Evolutionary conservation across 331 rosid species (phyloP).

Genomic region (Erythrophleum ivorense): DNA sequence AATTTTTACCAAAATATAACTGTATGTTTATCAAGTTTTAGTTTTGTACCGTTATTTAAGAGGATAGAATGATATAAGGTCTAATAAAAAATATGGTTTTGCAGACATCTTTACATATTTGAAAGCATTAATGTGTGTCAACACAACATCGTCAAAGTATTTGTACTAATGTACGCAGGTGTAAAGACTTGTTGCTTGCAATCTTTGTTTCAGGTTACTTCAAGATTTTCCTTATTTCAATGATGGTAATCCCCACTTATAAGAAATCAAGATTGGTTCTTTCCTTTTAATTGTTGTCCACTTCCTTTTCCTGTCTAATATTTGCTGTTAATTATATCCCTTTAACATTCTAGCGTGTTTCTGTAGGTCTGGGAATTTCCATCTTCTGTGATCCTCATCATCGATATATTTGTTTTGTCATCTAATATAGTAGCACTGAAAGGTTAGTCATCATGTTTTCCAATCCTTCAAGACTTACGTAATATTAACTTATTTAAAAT

Average conservation of each 20-base stretch:
- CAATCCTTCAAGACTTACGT: constrained; percentile 10
- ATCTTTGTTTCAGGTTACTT: constrained; percentile 85
- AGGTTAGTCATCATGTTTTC: constrained; percentile 53
- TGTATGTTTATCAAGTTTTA: neutral
- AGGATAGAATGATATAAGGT: constrained; percentile 11
- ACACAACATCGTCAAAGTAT: constrained; percentile 6
- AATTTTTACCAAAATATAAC: constrained; percentile 16
- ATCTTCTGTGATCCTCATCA: constrained; percentile 72
- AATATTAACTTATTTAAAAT: neutral
- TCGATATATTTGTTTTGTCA: constrained; percentile 81
- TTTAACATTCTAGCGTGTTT: constrained; percentile 36
- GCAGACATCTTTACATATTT: constrained; percentile 24
- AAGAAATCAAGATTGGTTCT: constrained; percentile 28
- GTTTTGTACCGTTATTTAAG: constrained; percentile 16
- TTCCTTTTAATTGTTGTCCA: constrained; percentile 20
- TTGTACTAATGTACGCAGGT: constrained; percentile 50
- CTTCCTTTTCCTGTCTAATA: constrained; percentile 9
- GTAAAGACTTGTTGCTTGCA: constrained; percentile 63
- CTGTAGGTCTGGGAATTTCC: constrained; percentile 93
- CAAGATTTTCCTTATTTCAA: constrained; percentile 81
- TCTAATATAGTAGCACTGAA: constrained; percentile 81
- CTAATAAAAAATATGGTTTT: constrained; percentile 21
- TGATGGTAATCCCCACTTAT: constrained; percentile 61
- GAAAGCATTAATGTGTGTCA: constrained; percentile 13
- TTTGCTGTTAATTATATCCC: constrained; percentile 17